These are phyloP conservation scores for Pseudofabraea citricarpa DNA, from an alignment of 2,329 filamentous ascomycete genomes.

Conservation along the genomic window DNA sequence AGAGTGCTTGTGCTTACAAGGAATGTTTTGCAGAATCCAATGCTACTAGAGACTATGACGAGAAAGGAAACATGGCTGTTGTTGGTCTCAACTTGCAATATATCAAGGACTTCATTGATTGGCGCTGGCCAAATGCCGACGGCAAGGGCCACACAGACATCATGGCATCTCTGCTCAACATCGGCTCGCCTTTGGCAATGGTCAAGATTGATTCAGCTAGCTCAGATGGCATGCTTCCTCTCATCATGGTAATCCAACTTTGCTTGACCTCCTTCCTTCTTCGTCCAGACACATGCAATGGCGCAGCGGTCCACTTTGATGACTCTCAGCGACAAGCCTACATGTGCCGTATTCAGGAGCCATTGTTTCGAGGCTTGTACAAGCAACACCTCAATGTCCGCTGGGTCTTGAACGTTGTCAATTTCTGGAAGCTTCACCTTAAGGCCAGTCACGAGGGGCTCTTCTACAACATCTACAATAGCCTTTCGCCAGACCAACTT, in stretches of 20 bases:
- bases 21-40: not conserved
- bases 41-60: not conserved
- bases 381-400: constrained; percentile 33
- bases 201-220: not conserved
- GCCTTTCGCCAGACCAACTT: constrained; percentile 27
- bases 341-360: constrained; percentile 20
- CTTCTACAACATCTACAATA: constrained; percentile 28
- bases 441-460: constrained; percentile 26
- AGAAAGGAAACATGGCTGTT: not conserved
- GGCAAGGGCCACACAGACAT: not conserved
- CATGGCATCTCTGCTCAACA: not conserved
- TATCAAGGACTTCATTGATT: not conserved
- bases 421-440: constrained; percentile 46
- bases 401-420: constrained; percentile 39
- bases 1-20: not conserved
- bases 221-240: not conserved
- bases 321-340: constrained; percentile 39
- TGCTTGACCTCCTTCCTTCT: not conserved
- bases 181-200: not conserved
- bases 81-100: not conserved
- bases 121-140: not conserved
- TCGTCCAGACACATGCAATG: not conserved
- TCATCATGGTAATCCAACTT: not conserved
- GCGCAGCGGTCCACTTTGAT: constrained; percentile 24
- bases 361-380: constrained; percentile 32